Evolutionary conservation across 2,329 filamentous ascomycete genomes (phyloP).

Genomic region (Fusarium multiceps): DNA sequence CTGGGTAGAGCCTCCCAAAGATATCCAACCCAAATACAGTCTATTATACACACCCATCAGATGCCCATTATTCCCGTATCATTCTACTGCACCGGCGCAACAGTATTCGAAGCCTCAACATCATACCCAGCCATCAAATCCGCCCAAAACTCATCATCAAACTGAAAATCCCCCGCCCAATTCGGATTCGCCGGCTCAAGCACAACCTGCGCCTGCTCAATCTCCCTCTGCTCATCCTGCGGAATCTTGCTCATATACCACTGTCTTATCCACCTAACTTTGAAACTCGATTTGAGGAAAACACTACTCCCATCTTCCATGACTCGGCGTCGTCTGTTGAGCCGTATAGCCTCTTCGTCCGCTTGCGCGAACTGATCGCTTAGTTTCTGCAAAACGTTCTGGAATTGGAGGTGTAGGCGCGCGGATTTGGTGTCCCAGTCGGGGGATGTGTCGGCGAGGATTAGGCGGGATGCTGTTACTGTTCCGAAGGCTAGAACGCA

Average conservation of each 20-base stretch:
- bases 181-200: constrained; percentile 23
- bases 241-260: constrained; percentile 51
- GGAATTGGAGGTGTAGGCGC: constrained; percentile 50
- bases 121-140: constrained; percentile 43
- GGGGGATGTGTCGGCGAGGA: constrained; percentile 48
- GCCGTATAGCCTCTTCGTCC: constrained; percentile 41
- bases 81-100: too few species aligned
- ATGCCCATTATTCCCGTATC: neutral
- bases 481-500: constrained; percentile 51
- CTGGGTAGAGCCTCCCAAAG: too few species aligned
- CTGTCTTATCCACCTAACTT: constrained; percentile 54
- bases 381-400: constrained; percentile 43
- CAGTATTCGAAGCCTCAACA: too few species aligned
- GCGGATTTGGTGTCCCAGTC: constrained; percentile 54
- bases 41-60: neutral
- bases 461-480: constrained; percentile 51
- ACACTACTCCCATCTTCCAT: constrained; percentile 49
- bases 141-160: constrained; percentile 48
- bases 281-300: constrained; percentile 50
- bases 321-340: constrained; percentile 42
- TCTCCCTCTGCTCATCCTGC: constrained; percentile 27
- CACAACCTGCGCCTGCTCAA: constrained; percentile 9
- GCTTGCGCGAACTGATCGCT: constrained; percentile 49
- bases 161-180: constrained; percentile 42
- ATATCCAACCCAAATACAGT: neutral